phyloP scores from a whole-genome alignment of 2,329 filamentous ascomycete genomes.

The Gyromitra esculenta region DNA sequence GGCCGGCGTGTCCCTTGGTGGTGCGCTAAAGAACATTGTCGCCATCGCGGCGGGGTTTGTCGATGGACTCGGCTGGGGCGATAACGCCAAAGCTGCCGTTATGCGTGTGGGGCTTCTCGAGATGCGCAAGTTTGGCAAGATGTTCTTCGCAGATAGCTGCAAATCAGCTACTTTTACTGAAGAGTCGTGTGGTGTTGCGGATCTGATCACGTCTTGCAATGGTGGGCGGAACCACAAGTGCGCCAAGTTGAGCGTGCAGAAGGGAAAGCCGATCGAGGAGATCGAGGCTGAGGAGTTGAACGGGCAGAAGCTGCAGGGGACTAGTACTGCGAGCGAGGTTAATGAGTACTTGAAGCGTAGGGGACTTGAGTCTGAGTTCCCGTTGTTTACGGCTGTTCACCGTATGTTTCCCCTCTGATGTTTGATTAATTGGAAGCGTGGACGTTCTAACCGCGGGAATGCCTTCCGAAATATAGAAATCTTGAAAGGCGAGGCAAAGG shows the following conservation, averaged over 20 bases:
- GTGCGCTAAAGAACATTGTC: conserved; percentile 96
- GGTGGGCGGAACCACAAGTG: conserved; percentile 94
- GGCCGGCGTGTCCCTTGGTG: conserved; percentile 93
- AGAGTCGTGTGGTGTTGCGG: conserved; percentile 92
- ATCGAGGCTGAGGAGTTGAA: conserved; percentile 91
- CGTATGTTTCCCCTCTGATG: conserved; percentile 34
- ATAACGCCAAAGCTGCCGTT: conserved; percentile 98
- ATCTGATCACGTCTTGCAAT: conserved; percentile 92
- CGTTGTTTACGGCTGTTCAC: conserved; percentile 89
- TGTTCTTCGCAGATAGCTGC: conserved; percentile 87
- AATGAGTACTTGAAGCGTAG: conserved; percentile 84
- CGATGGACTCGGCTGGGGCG: conserved; percentile 94
- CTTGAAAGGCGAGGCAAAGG: conserved; percentile 50
- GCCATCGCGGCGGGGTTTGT: conserved; percentile 94
- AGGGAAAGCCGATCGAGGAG: conserved; percentile 81
- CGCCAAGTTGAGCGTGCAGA: conserved; percentile 85
- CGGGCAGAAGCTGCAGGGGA: conserved; percentile 96
- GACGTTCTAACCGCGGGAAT: conserved; percentile 21
- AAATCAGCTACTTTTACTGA: conserved; percentile 91
- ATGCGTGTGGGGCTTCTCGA: conserved; percentile 96
- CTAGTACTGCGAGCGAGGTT: conserved; percentile 88
- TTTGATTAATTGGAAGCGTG: not conserved
- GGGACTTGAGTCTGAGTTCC: conserved; percentile 83
- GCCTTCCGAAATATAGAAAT: conserved; percentile 44
- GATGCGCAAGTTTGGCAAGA: conserved; percentile 94